Base-by-base conservation (phyloP, 805 yeast species). In the Teunomyces barrocoloradensis region DNA sequence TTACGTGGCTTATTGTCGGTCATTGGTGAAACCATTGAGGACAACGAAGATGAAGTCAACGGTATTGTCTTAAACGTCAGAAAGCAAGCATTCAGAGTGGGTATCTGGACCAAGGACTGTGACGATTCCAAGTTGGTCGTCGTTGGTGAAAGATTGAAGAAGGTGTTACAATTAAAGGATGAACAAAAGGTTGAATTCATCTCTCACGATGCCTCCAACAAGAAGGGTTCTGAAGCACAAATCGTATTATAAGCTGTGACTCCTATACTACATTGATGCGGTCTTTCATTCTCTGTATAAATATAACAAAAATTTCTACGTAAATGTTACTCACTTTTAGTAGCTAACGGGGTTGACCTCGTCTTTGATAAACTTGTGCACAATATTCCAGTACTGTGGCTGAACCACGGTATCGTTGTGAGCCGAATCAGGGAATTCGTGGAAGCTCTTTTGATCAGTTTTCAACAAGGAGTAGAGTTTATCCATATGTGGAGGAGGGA, bases 11-110 rank as follows among this genome's bases (percentile, higher is more conserved):
- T 94, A 63, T 80, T 94, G 58, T 84, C 95, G 43, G 89, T 89
- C 47, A 89, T 94, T 68, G 99, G 99, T 61, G 98, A 91, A 74
- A 89, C 97, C 47, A 84, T 92, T 58, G 94, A 87, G 64, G 90
- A 83, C 55, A 87, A 82, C 48, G 80, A 80, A 57, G 81, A 86
- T 64, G 92, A 89, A 73, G 94, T 94, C 56, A 91, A 88, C 67
- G 99, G 99, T 63, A 88, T 89, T 59, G 96, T 94, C 55, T 82
- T 89, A 65, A 89, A 88, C 68, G 83, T 87, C 61, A 87, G 97
- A 78, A 85, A 82, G 65, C 82, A 80, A 57, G 89, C 82, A 56
- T 82, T 79, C 77, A 87, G 89, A 71, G 79, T 92, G 66, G 92
- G 95, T 63, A 75, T 92, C 66, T 92, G 99, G 99, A 92, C 97